Percentiles rank a stretch among this genome's conserved stretches.
Evolutionary conservation across 176 grass and related monocot species (phyloP).

Genomic region (Cenchrus fungigraminus): DNA sequence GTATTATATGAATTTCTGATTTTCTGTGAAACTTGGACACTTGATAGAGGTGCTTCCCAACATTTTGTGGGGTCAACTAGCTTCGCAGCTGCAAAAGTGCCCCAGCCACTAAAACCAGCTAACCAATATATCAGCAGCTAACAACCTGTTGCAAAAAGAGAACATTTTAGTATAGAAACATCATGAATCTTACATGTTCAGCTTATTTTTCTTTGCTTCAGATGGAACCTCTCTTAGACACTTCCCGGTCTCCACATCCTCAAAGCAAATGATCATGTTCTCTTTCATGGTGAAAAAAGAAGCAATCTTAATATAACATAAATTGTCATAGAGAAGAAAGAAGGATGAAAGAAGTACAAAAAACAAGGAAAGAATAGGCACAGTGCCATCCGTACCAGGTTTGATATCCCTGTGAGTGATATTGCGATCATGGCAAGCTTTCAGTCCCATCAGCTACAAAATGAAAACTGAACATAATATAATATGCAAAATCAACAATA

Average conservation of each 20-base stretch:
- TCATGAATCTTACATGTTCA: conserved; percentile 80
- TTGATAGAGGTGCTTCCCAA: not conserved
- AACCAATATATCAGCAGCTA: conserved; percentile 21
- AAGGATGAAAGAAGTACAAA: not conserved
- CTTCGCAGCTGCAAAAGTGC: not conserved
- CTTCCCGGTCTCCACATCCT: conserved; percentile 81
- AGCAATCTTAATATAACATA: conserved; percentile 48
- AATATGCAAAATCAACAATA: conserved; percentile 28
- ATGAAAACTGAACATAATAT: conserved; percentile 19
- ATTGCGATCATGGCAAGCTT: conserved; percentile 90
- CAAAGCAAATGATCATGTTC: conserved; percentile 99
- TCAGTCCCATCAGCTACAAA: conserved; percentile 79
- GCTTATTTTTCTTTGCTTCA: conserved; percentile 57
- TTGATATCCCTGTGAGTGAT: conserved; percentile 98
- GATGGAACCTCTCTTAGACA: conserved; percentile 81
- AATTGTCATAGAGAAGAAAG: conserved; percentile 14
- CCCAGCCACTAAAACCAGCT: not conserved
- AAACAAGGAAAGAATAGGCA: conserved; percentile 32
- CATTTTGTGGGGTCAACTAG: not conserved
- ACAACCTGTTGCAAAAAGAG: conserved; percentile 11
- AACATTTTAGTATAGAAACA: conserved; percentile 29
- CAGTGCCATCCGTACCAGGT: conserved; percentile 68
- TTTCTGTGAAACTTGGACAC: not conserved
- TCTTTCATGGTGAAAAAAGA: conserved; percentile 61
- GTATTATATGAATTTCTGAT: not conserved